Base-by-base conservation (phyloP, 2,329 filamentous ascomycete species). In the Aspergillus aculeatinus region DNA sequence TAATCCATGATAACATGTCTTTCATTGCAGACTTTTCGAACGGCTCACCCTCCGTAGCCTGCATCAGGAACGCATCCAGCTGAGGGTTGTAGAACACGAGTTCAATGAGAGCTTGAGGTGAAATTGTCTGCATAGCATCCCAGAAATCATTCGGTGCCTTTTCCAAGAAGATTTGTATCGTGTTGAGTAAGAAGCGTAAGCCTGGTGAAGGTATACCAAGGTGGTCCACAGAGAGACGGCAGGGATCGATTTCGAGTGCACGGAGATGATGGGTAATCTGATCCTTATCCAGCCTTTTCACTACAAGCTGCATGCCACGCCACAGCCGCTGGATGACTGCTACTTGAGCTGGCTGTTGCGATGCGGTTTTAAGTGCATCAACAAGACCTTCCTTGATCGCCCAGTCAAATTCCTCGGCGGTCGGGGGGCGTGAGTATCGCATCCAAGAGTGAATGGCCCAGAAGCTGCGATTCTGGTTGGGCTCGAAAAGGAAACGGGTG, bases 141-240 rank as follows among this genome's bases (percentile, higher is more conserved):
- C 94, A 97, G 68, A 97, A 95, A 49, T 90, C 89, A 57, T 84
- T 85, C 0, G 92, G 84, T 0, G 91, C 89, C 67, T 90, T 92
- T 64, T 88, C 84, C 55, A 97, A 80, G 16, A 97, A 82, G 12
- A 81, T 81, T 49, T 85, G 86, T 62, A 96, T 84, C 1, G 88
- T 87, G 58, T 87, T 85, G 50, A 96, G 82, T 16, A 95, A 81
- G 60, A 88, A 83, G 12, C 87, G 81, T 60, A 96, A 81, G 23
- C 90, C 85, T 2, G 80, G 65, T 83, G 83, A 68, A 82, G 82
- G 68, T 83, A 82, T 69, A 81, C 84, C 72, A 82, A 96, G 72
- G 85, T 89, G 82, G 76, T 92, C 74, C 76, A 91, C 77, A 14
- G 83, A 81, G 19, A 87, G 73, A 47, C 80, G 81, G 64, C 83